Evolutionary conservation across 495 filamentous ascomycete species (phyloP), one percentile per base, ranked within the genome.

Genomic region (Neurospora sp.): DNA sequence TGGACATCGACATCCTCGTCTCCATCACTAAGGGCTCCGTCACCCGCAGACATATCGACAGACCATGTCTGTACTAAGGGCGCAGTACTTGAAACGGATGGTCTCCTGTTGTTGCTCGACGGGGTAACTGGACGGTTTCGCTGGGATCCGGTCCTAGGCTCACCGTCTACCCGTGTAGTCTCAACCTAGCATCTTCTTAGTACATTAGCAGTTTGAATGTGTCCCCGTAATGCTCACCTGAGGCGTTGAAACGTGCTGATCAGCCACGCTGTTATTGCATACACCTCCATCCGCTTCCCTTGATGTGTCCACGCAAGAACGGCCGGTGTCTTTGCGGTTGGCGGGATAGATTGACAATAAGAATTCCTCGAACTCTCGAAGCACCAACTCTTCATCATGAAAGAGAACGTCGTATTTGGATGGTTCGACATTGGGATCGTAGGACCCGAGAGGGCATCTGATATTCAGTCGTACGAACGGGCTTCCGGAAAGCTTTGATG

Each of bases 381-480:
- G 66, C 10, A 97, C 72, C 3, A 75, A 4, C 0, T 88, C 78
- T 39, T 89, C 84, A 59, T 96, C 83, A 38, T 86, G 83, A 77
- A 99, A 97, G 0, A 97, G 71, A 3, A 98, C 88, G 79, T 97
- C 91, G 75, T 98, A 92, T 79, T 99, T 99, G 0, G 91, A 88
- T 0, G 94, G 94, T 77, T 98, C 94, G 71, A 98, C 86, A 76
- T 97, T 98, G 3, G 88, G 86, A 83, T 98, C 95, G 74, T 99
- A 98, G 69, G 85, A 91, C 16, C 87, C 89, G 5, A 78, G 79
- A 1, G 91, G 88, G 76, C 94, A 97, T 5, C 77, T 77, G 7
- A 99, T 88, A 72, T 94, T 90, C 59, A 98, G 76, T 18, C 86
- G 87, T 37, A 98, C 80, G 79, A 97, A 95, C 0, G 91, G 91